Conservation (phyloP, 768 basidiomycete species). For the Trametes coccinea region DNA sequence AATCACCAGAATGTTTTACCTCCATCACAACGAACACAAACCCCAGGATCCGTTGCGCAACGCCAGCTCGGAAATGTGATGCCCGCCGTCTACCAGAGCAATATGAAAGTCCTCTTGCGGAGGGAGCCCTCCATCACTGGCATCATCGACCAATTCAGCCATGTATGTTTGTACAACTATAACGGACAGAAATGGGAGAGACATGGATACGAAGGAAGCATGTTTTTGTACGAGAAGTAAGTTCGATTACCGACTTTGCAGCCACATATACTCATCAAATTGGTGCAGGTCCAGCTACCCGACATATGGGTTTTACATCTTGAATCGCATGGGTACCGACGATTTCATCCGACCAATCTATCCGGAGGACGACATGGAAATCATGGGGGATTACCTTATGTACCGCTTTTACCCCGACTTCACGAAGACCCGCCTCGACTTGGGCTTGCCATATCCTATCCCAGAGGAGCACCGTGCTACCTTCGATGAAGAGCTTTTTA, state of each 20-base stretch:
- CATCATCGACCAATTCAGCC: constrained; percentile 86
- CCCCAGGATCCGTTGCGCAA: constrained; percentile 20
- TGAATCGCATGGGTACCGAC: constrained; percentile 78
- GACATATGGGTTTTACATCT: constrained; percentile 81
- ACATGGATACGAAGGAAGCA: constrained; percentile 82
- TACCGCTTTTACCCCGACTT: constrained; percentile 73
- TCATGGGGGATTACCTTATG: constrained; percentile 67
- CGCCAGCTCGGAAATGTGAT: constrained; percentile 22
- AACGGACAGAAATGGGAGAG: constrained; percentile 79
- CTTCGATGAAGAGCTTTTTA: constrained; percentile 27
- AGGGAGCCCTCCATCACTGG: constrained; percentile 77
- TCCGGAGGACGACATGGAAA: constrained; percentile 74
- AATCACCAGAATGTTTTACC: constrained; percentile 9
- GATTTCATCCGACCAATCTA: constrained; percentile 75
- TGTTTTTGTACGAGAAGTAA: constrained; percentile 87
- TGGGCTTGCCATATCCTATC: constrained; percentile 31
- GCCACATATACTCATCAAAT: neutral
- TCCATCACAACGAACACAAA: constrained; percentile 20
- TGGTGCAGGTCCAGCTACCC: constrained; percentile 66
- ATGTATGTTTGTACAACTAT: constrained; percentile 80
- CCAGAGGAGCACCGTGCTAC: constrained; percentile 18
- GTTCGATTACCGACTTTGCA: constrained; percentile 25
- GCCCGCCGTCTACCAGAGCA: constrained; percentile 56
- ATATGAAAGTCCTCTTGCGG: constrained; percentile 77
- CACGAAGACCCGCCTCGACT: constrained; percentile 42